phyloP scores from a whole-genome alignment of 176 grass and related monocot genomes.

The Carex kokanica region DNA sequence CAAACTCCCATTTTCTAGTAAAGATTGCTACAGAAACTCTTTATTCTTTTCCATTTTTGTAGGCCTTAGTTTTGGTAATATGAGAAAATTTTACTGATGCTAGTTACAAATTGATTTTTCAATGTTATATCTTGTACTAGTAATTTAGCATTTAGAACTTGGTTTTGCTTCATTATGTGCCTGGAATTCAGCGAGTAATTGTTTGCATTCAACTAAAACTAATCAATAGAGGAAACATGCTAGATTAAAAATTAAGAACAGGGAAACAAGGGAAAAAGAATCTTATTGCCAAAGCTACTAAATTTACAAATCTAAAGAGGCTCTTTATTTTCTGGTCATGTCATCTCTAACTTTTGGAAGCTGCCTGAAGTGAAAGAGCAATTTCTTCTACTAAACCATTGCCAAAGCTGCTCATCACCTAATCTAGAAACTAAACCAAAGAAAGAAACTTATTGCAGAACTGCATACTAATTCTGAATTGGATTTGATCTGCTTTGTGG shows the following conservation, averaged over 20 bases:
- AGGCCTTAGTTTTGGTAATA: not conserved
- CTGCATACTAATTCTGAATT: constrained; percentile 31
- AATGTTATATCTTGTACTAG: not conserved
- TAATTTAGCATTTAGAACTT: not conserved
- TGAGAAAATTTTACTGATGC: not conserved
- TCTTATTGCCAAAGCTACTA: not conserved
- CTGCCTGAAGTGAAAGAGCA: not conserved
- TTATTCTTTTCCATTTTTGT: not conserved
- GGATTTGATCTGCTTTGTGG: constrained; percentile 38
- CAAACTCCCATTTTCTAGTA: not conserved
- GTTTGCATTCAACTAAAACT: not conserved
- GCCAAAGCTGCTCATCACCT: not conserved
- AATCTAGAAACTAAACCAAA: constrained; percentile 23
- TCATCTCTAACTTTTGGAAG: not conserved
- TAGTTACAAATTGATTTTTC: not conserved
- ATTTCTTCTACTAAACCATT: not conserved
- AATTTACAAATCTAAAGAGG: constrained; percentile 24
- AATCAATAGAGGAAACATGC: not conserved
- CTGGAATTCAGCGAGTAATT: not conserved
- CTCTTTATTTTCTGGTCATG: not conserved
- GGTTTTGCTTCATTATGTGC: not conserved
- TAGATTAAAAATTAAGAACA: not conserved
- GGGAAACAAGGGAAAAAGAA: not conserved
- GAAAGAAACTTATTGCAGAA: constrained; percentile 5
- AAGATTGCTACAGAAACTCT: not conserved